Conservation (phyloP, 2,329 filamentous ascomycete genomes). For the Rachicladosporium sp. region DNA sequence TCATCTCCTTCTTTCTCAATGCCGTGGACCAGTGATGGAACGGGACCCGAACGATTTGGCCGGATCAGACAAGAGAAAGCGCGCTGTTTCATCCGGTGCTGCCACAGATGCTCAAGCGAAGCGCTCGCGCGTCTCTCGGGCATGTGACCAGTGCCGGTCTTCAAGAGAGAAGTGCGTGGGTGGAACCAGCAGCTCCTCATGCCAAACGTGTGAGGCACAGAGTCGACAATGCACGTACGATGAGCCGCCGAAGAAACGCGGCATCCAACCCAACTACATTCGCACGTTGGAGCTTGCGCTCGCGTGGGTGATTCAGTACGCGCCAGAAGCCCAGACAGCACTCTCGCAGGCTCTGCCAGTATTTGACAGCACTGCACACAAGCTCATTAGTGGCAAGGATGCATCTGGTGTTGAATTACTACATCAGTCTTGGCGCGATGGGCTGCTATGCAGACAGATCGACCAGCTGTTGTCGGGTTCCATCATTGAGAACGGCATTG, state of each 20-base stretch:
- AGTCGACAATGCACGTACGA: conserved; percentile 59
- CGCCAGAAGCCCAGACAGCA: conserved; percentile 46
- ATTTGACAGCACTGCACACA: conserved; percentile 29
- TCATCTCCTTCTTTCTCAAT: no score
- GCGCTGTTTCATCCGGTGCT: no score
- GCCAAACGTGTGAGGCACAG: conserved; percentile 53
- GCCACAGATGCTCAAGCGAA: conserved; percentile 27
- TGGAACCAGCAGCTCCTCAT: conserved; percentile 43
- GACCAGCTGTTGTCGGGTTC: conserved; percentile 46
- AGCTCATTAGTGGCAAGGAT: conserved; percentile 41
- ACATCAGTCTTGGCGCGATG: conserved; percentile 50
- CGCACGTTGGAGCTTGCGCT: conserved; percentile 58
- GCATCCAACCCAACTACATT: conserved; percentile 70
- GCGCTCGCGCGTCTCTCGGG: conserved; percentile 35
- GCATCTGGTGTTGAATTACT: conserved; percentile 42
- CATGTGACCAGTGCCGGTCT: conserved; percentile 24
- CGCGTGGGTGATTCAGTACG: conserved; percentile 52
- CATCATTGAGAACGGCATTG: conserved; percentile 10
- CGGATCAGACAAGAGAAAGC: no score
- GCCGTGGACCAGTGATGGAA: no score
- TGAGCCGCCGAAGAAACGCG: conserved; percentile 61
- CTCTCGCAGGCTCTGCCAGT: conserved; percentile 43
- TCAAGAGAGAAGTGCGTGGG: conserved; percentile 61
- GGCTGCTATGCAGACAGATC: conserved; percentile 49
- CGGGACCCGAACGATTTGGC: no score